These are phyloP conservation scores for Phytophthora tubulina DNA, from an alignment of 352 stramenopile species.

Conservation along the genomic window DNA sequence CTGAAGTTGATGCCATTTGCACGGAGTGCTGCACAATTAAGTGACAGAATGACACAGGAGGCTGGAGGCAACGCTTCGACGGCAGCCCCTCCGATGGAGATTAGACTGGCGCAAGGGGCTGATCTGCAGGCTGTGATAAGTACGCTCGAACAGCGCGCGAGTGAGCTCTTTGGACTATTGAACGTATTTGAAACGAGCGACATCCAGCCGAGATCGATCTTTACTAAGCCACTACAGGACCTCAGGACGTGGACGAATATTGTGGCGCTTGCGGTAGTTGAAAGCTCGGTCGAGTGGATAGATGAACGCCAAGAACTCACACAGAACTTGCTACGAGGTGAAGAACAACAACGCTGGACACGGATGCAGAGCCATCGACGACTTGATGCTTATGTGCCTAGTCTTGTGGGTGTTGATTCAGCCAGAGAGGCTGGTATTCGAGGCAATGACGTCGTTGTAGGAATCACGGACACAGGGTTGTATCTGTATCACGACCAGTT, in stretches of 20 bases:
- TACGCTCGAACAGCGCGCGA: slow-evolving; percentile 53
- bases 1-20: slow-evolving; percentile 83
- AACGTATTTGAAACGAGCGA: slow-evolving; percentile 67
- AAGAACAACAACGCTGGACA: slow-evolving; percentile 37
- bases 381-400: slow-evolving; percentile 71
- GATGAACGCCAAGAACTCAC: slow-evolving; percentile 55
- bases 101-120: slow-evolving; percentile 59
- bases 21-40: slow-evolving; percentile 55
- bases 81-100: slow-evolving; percentile 61
- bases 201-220: slow-evolving; percentile 52
- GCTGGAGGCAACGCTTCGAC: slow-evolving; percentile 15
- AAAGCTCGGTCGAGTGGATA: slow-evolving; percentile 71
- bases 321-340: slow-evolving; percentile 43
- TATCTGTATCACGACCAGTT: slow-evolving; percentile 90
- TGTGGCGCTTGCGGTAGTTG: slow-evolving; percentile 57
- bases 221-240: slow-evolving; percentile 60
- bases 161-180: slow-evolving; percentile 54
- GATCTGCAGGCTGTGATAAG: slow-evolving; percentile 39
- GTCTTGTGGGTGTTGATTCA: slow-evolving; percentile 71
- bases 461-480: slow-evolving; percentile 84
- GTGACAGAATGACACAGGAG: slow-evolving; percentile 32
- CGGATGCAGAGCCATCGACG: slow-evolving; percentile 45
- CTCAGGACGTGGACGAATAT: slow-evolving; percentile 68
- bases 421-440: slow-evolving; percentile 69
- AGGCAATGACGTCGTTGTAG: slow-evolving; percentile 77